These are phyloP conservation scores for Aspergillus amoenus DNA, from an alignment of 2,329 filamentous ascomycete species.

Conservation along the genomic window DNA sequence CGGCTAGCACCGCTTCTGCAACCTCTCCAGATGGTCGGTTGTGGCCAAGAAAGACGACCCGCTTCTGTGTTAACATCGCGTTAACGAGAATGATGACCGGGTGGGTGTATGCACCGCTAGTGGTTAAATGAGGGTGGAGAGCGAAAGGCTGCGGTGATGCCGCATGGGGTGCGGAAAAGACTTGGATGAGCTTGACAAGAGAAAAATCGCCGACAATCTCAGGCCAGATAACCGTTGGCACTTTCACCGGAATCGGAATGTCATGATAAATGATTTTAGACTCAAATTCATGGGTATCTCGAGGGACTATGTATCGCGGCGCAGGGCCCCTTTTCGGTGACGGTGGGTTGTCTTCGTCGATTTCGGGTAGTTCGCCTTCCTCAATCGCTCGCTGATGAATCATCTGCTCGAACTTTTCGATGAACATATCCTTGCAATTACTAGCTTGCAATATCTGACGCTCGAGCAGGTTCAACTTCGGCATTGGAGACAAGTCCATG, in stretches of 20 bases:
- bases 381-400: conserved; percentile 76
- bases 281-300: conserved; percentile 97
- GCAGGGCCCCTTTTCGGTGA: conserved; percentile 55
- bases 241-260: conserved; percentile 94
- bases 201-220: conserved; percentile 98
- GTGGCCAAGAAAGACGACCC: conserved; percentile 92
- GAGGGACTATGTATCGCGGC: conserved; percentile 71
- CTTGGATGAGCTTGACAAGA: conserved; percentile 93
- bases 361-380: conserved; percentile 46
- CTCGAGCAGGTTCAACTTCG: conserved; percentile 78
- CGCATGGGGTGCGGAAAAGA: conserved; percentile 80
- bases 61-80: conserved; percentile 91
- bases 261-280: conserved; percentile 94
- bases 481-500: conserved; percentile 96
- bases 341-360: conserved; percentile 32
- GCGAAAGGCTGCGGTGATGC: conserved; percentile 81
- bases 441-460: conserved; percentile 82
- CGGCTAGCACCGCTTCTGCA: conserved; percentile 95
- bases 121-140: conserved; percentile 88
- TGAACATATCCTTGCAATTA: conserved; percentile 92
- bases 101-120: conserved; percentile 83
- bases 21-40: conserved; percentile 94
- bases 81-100: conserved; percentile 94
- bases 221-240: conserved; percentile 87
- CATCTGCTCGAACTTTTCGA: conserved; percentile 97